phyloP scores from a whole-genome alignment of 331 rosid genomes.

The Rosa hybrid region DNA sequence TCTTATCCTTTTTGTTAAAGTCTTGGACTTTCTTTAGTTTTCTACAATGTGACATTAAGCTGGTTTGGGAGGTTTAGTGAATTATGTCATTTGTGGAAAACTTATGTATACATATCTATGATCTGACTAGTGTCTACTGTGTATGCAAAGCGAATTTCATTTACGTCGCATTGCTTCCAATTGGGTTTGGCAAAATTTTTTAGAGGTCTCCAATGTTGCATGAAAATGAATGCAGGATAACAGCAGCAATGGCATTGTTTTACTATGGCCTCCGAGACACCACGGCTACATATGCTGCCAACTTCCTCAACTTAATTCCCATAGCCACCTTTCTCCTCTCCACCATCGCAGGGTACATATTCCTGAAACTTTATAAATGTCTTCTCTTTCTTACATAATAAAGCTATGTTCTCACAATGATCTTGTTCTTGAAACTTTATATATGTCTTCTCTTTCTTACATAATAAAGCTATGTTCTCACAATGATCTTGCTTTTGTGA shows the following conservation, averaged over 20 bases:
- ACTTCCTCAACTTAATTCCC: conserved; percentile 64
- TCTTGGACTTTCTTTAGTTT: neutral
- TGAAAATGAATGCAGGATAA: conserved; percentile 44
- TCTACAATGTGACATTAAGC: neutral
- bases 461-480: neutral
- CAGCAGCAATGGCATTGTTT: conserved; percentile 49
- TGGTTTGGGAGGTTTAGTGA: neutral
- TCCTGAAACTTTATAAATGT: neutral
- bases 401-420: neutral
- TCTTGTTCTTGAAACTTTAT: neutral
- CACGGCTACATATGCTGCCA: conserved; percentile 58
- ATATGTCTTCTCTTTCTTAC: neutral
- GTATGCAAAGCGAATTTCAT: neutral
- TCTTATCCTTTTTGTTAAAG: neutral
- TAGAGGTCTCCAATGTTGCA: neutral
- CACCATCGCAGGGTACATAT: conserved; percentile 36
- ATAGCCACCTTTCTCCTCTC: conserved; percentile 54
- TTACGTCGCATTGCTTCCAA: neutral
- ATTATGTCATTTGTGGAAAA: neutral
- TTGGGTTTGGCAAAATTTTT: neutral
- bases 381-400: too few species aligned
- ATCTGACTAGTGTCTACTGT: neutral
- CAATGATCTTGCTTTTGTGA: neutral
- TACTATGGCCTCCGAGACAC: conserved; percentile 72
- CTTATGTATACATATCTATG: neutral